Conservation (phyloP, 305 asterid genomes). For the Rubia peregrina region DNA sequence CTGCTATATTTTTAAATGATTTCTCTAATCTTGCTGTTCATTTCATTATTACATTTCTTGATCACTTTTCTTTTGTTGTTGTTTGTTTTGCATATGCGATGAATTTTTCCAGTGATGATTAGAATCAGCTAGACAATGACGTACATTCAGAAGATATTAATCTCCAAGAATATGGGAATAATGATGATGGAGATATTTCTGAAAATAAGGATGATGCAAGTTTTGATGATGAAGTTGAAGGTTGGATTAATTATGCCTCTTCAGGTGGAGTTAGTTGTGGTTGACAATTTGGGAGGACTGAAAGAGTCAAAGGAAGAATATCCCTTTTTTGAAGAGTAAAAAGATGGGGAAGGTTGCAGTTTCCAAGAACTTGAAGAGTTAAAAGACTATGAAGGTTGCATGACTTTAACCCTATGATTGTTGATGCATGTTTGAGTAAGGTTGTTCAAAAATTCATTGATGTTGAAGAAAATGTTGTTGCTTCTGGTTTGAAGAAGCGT, state of each 20-base stretch:
- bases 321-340: not conserved
- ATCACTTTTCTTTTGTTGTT: not conserved
- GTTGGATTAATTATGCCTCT: not conserved
- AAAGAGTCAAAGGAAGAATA: not conserved
- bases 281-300: not conserved
- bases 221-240: not conserved
- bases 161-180: not conserved
- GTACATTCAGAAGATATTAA: not conserved
- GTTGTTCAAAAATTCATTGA: not conserved
- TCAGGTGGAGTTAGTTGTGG: not conserved
- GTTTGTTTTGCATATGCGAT: not conserved
- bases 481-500: not conserved
- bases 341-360: too few relatives aligned
- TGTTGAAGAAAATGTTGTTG: not conserved
- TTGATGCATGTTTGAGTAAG: not conserved
- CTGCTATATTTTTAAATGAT: too few relatives aligned
- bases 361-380: too few relatives aligned
- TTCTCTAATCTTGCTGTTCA: too few relatives aligned
- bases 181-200: not conserved
- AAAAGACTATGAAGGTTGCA: not conserved
- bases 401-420: not conserved
- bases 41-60: not conserved
- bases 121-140: not conserved
- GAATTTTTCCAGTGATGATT: not conserved
- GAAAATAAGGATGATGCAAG: not conserved